phyloP scores from a whole-genome alignment of 768 basidiomycete species.

The Dioszegia crocea region DNA sequence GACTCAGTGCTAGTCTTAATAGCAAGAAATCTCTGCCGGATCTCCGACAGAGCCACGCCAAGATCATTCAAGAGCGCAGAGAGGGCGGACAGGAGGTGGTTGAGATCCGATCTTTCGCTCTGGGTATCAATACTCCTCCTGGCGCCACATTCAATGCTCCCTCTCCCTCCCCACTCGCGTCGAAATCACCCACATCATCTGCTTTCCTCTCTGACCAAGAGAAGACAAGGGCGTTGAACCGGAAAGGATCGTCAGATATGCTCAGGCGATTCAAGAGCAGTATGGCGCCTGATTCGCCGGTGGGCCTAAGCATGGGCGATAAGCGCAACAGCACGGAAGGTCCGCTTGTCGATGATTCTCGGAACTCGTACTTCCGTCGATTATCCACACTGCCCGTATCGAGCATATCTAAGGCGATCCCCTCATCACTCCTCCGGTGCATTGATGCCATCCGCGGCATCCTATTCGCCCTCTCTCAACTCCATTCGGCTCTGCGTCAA shows the following conservation, averaged over 20 bases:
- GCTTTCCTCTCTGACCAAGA: conserved; percentile 1
- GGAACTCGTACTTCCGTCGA: conserved; percentile 91
- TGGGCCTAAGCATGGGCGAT: neutral
- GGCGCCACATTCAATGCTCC: conserved; percentile 14
- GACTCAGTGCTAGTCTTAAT: conserved; percentile 37
- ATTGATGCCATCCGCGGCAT: conserved; percentile 88
- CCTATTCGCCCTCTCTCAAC: conserved; percentile 84
- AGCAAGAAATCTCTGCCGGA: conserved; percentile 84
- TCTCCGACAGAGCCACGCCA: conserved; percentile 57
- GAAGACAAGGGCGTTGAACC: neutral
- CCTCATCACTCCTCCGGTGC: conserved; percentile 63
- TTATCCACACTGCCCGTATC: conserved; percentile 69
- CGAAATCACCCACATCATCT: conserved; percentile 5
- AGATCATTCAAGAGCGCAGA: conserved; percentile 49
- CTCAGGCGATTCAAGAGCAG: conserved; percentile 10
- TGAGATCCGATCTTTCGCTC: conserved; percentile 22
- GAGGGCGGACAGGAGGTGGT: conserved; percentile 18
- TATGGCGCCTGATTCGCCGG: neutral
- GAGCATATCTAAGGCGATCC: conserved; percentile 63
- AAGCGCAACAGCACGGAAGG: conserved; percentile 26
- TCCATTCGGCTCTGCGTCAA: conserved; percentile 81
- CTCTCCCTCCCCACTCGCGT: neutral
- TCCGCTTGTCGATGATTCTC: conserved; percentile 63
- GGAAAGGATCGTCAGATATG: conserved; percentile 34
- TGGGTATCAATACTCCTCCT: conserved; percentile 28